These are phyloP conservation scores for Exophiala viscosa DNA, from an alignment of 2,329 filamentous ascomycete species.

Conservation along the genomic window DNA sequence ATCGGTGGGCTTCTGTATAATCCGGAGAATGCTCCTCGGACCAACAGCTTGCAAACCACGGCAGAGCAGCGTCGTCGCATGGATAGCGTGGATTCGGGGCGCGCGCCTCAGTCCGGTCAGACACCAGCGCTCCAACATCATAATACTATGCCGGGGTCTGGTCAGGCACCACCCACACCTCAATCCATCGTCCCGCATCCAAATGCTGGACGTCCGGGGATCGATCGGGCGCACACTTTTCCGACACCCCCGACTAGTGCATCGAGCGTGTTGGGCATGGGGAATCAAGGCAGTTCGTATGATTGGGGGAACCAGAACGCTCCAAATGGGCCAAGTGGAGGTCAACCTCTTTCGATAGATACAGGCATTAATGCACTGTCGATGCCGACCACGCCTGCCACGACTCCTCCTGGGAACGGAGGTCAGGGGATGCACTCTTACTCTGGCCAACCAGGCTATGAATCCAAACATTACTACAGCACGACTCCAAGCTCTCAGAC, in stretches of 20 bases:
- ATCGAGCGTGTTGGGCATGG: slow-evolving; percentile 78
- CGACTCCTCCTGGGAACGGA: slow-evolving; percentile 75
- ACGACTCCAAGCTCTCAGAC: slow-evolving; percentile 62
- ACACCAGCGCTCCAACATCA: slow-evolving; percentile 60
- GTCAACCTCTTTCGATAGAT: slow-evolving; percentile 76
- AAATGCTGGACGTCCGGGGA: slow-evolving; percentile 60
- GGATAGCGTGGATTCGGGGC: slow-evolving; percentile 54
- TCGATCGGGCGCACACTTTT: slow-evolving; percentile 88
- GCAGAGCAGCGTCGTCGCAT: slow-evolving; percentile 69
- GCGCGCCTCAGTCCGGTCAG: slow-evolving; percentile 47
- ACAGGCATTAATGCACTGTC: slow-evolving; percentile 74
- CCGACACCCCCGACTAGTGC: slow-evolving; percentile 90
- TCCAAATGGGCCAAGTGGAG: slow-evolving; percentile 56
- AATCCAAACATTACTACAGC: slow-evolving; percentile 77
- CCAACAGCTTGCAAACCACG: slow-evolving; percentile 82
- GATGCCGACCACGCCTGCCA: slow-evolving; percentile 86
- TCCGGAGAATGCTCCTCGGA: slow-evolving; percentile 78
- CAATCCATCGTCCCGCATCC: slow-evolving; percentile 60
- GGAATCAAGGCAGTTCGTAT: slow-evolving; percentile 68
- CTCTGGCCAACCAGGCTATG: slow-evolving; percentile 67
- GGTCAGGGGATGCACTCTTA: slow-evolving; percentile 79
- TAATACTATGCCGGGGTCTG: slow-evolving; percentile 61
- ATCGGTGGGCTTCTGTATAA: slow-evolving; percentile 92
- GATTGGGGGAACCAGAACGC: slow-evolving; percentile 71
- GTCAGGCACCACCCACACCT: slow-evolving; percentile 64